phyloP scores from a whole-genome alignment of 805 yeast genomes.

The Torulaspora indica region DNA sequence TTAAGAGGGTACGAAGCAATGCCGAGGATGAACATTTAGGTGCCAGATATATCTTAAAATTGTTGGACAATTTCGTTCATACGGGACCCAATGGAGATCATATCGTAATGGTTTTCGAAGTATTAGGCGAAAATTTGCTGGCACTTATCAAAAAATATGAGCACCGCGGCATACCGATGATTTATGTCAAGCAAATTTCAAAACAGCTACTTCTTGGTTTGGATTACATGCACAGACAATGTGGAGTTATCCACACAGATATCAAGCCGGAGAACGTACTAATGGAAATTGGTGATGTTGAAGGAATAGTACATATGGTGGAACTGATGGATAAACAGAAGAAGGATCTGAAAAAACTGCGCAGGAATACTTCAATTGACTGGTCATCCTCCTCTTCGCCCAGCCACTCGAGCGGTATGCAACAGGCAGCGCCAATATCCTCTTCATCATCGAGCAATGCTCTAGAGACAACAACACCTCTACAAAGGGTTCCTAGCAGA shows the following conservation, averaged over 20 bases:
- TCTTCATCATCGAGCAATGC: constrained; percentile 1
- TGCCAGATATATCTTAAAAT: constrained; percentile 69
- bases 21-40: constrained; percentile 58
- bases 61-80: constrained; percentile 81
- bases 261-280: constrained; percentile 74
- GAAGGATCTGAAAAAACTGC: constrained; percentile 40
- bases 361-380: constrained; percentile 36
- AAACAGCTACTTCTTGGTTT: constrained; percentile 70
- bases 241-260: constrained; percentile 74
- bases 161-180: constrained; percentile 74
- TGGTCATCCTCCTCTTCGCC: constrained; percentile 12
- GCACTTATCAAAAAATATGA: constrained; percentile 75
- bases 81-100: constrained; percentile 89
- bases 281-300: constrained; percentile 80
- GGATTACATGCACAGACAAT: constrained; percentile 55
- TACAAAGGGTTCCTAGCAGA: constrained; percentile 28
- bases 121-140: constrained; percentile 86
- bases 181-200: constrained; percentile 74
- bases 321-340: constrained; percentile 54
- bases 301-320: constrained; percentile 63
- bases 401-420: constrained; percentile 2
- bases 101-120: constrained; percentile 96
- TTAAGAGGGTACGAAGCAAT: constrained; percentile 55
- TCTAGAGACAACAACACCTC: constrained; percentile 7
- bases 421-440: constrained; percentile 3